Evolutionary conservation across 169 alveolate genomes (phyloP).

Genomic region (Babesia sp.): DNA sequence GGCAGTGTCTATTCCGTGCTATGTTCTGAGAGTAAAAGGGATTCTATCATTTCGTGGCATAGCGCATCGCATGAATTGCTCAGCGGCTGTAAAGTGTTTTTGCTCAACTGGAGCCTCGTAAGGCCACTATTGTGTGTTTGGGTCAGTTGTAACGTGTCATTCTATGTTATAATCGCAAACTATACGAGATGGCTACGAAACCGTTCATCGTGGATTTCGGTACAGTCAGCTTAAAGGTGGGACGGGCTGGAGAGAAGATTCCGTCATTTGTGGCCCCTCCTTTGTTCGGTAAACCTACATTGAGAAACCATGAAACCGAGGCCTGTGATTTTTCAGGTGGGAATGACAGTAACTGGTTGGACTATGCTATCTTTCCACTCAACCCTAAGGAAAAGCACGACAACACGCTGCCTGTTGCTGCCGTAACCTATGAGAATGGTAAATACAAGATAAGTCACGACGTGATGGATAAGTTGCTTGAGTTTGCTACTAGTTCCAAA

Average conservation of each 20-base stretch:
- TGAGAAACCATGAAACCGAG: conserved; percentile 22
- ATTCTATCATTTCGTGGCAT: too few species aligned
- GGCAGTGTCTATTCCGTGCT: too few species aligned
- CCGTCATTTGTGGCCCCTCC: conserved; percentile 71
- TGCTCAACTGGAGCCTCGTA: too few species aligned
- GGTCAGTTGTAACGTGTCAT: too few species aligned
- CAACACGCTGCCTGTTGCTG: conserved; percentile 69
- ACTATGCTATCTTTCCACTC: conserved; percentile 75
- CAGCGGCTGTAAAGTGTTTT: too few species aligned
- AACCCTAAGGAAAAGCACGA: conserved; percentile 74
- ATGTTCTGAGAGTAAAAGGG: too few species aligned
- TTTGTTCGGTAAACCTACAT: conserved; percentile 68
- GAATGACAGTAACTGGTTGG: conserved; percentile 42
- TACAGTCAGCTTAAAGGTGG: conserved; percentile 70
- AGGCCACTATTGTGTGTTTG: too few species aligned
- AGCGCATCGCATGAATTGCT: too few species aligned
- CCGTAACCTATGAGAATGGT: conserved; percentile 64
- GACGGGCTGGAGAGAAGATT: conserved; percentile 72
- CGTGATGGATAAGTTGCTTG: conserved; percentile 67
- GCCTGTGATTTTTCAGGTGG: conserved; percentile 62
- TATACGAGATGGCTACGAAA: conserved; percentile 6
- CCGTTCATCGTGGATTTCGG: conserved; percentile 74
- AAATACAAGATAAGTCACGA: conserved; percentile 50
- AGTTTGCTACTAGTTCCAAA: conserved; percentile 71
- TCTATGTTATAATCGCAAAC: background rate